Evolutionary conservation across 225 moss, liverwort and hornwort genomes (phyloP).

Genomic region (Polytrichum commune): DNA sequence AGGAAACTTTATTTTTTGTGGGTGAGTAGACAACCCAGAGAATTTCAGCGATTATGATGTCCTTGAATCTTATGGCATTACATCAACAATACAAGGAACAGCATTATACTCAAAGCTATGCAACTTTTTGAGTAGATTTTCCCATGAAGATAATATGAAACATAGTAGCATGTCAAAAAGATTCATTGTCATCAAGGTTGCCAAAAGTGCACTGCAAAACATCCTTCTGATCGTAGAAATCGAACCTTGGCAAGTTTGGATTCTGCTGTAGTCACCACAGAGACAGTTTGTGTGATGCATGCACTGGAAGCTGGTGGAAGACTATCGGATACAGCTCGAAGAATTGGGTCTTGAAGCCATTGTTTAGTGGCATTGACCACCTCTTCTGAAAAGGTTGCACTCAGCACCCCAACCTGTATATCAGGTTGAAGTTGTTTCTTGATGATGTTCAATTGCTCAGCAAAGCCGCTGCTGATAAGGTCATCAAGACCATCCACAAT

Average conservation of each 20-base stretch:
- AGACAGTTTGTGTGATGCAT: slow-evolving; percentile 65
- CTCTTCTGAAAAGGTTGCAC: slow-evolving; percentile 43
- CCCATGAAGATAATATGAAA: not conserved
- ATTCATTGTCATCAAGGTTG: not conserved
- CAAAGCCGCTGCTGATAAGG: slow-evolving; percentile 42
- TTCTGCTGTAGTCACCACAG: slow-evolving; percentile 66
- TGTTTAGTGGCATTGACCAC: slow-evolving; percentile 41
- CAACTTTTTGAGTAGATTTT: too few relatives aligned
- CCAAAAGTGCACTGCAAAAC: not conserved
- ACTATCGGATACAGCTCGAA: slow-evolving; percentile 44
- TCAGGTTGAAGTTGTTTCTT: slow-evolving; percentile 45
- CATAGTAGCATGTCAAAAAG: too few relatives aligned
- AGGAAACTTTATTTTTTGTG: too few relatives aligned
- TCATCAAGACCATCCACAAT: slow-evolving; percentile 74
- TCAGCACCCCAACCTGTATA: slow-evolving; percentile 53
- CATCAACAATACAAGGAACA: too few relatives aligned
- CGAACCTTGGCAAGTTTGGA: slow-evolving; percentile 74
- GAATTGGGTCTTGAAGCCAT: slow-evolving; percentile 57
- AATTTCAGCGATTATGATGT: too few relatives aligned
- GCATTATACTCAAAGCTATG: too few relatives aligned
- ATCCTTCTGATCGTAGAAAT: not conserved
- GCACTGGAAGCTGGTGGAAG: slow-evolving; percentile 35
- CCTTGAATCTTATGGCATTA: too few relatives aligned
- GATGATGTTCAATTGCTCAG: slow-evolving; percentile 44
- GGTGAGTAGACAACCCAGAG: too few relatives aligned